These are phyloP conservation scores for Mycena leptocephala DNA, from an alignment of 768 basidiomycete genomes.

Conservation along the genomic window DNA sequence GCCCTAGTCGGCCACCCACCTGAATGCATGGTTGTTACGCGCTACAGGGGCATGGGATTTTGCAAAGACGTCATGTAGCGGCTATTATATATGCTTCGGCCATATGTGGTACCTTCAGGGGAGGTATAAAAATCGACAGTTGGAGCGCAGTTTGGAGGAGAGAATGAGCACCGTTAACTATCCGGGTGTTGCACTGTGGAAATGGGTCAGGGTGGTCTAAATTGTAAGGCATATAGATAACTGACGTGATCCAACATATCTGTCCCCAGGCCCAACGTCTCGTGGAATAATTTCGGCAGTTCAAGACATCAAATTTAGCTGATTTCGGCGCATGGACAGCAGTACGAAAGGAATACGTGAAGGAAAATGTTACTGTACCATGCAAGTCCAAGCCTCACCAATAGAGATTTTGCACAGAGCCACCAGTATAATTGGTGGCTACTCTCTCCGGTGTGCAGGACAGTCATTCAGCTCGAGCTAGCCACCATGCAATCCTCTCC, in stretches of 20 bases:
- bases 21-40: conserved; percentile 1
- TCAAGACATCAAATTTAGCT: background rate
- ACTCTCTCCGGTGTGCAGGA: no score
- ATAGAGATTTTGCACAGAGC: no score
- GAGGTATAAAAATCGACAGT: conserved; percentile 4
- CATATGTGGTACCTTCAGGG: conserved; percentile 10
- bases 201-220: background rate
- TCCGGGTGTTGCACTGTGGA: no score
- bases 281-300: background rate
- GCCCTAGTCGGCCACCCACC: conserved; percentile 5
- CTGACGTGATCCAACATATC: background rate
- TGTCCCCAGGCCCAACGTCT: background rate
- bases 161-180: background rate
- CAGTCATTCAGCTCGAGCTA: no score
- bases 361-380: background rate
- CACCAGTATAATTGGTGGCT: no score
- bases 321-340: background rate
- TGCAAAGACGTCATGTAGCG: background rate
- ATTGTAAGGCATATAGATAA: background rate
- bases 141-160: background rate
- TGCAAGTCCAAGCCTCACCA: background rate
- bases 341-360: background rate
- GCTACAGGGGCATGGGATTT: background rate
- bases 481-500: no score
- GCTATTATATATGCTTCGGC: background rate